Percentiles rank a stretch among this genome's conserved stretches.
Conservation (phyloP, 495 filamentous ascomycete species). For the Stereocaulon alpinum region DNA sequence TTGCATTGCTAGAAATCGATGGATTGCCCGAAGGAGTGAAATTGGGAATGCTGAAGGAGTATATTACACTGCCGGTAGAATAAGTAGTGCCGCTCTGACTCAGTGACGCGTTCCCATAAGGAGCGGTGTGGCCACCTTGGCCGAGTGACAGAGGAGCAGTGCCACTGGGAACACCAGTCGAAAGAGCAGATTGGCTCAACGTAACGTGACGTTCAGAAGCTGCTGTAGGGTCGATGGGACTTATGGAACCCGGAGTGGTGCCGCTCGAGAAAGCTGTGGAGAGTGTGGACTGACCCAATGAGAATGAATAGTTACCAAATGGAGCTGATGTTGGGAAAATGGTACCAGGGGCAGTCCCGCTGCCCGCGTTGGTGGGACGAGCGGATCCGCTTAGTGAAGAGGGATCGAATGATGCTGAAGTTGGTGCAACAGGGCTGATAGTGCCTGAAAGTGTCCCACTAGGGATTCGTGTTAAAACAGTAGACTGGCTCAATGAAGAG, state of each 20-base stretch:
- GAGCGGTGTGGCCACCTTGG: background rate
- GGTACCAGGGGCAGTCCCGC: background rate
- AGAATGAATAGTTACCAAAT: background rate
- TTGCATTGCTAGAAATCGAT: no score
- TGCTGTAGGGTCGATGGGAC: no score
- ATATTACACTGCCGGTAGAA: background rate
- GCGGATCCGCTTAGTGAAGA: background rate
- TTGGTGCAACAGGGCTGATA: no score
- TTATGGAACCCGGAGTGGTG: no score
- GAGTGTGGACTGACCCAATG: background rate
- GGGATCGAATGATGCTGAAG: background rate
- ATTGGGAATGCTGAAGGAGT: background rate
- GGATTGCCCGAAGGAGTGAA: background rate
- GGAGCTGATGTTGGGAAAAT: constrained; percentile 1
- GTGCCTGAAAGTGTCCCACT: background rate
- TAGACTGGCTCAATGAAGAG: background rate
- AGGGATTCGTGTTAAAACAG: background rate
- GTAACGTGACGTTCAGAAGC: no score
- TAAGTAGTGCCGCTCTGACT: background rate
- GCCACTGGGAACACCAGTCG: constrained; percentile 1
- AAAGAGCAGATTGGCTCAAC: background rate
- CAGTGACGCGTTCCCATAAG: background rate
- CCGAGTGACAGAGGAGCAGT: background rate
- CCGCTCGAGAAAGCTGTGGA: background rate
- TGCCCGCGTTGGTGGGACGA: background rate